Percentiles rank a stretch among this genome's conserved stretches.
phyloP scores from a whole-genome alignment of 768 basidiomycete genomes.

The Suillus subalutaceus region DNA sequence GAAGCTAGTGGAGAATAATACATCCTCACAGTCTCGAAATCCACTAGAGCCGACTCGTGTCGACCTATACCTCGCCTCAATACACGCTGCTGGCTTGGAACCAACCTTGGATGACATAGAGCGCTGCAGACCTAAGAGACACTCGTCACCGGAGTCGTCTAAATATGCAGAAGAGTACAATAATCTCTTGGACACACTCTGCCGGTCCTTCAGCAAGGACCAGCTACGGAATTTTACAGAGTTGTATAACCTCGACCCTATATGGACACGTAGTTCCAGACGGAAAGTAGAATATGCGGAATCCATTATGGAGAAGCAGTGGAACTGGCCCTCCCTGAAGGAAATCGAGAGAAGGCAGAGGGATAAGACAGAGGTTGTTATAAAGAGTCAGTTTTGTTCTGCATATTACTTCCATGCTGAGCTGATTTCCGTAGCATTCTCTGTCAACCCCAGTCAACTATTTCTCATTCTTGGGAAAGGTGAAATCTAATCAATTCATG shows the following conservation, averaged over 20 bases:
- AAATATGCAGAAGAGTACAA: slow-evolving; percentile 58
- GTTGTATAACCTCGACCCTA: slow-evolving; percentile 46
- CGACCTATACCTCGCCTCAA: slow-evolving; percentile 57
- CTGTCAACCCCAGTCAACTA: slow-evolving; percentile 58
- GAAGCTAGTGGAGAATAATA: background rate
- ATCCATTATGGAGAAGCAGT: slow-evolving; percentile 63
- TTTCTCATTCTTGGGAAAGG: slow-evolving; percentile 78
- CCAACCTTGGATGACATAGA: slow-evolving; percentile 67
- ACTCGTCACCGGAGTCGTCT: slow-evolving; percentile 42
- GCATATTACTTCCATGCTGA: slow-evolving; percentile 7
- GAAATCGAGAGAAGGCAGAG: slow-evolving; percentile 52
- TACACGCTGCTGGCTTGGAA: slow-evolving; percentile 46
- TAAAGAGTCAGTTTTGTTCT: slow-evolving; percentile 44
- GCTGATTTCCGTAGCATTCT: slow-evolving; percentile 45
- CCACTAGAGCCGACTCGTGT: slow-evolving; percentile 48
- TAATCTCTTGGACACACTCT: slow-evolving; percentile 52
- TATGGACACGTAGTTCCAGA: slow-evolving; percentile 35
- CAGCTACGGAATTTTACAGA: slow-evolving; percentile 61
- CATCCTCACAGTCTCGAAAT: slow-evolving; percentile 21
- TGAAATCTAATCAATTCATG: slow-evolving; percentile 23
- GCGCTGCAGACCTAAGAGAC: slow-evolving; percentile 47
- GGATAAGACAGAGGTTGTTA: slow-evolving; percentile 50
- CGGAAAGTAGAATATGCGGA: slow-evolving; percentile 47
- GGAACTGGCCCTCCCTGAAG: slow-evolving; percentile 69
- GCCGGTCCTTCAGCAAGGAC: slow-evolving; percentile 61